phyloP scores from a whole-genome alignment of 2,329 filamentous ascomycete genomes.

The Aspergillus fumigatus region DNA sequence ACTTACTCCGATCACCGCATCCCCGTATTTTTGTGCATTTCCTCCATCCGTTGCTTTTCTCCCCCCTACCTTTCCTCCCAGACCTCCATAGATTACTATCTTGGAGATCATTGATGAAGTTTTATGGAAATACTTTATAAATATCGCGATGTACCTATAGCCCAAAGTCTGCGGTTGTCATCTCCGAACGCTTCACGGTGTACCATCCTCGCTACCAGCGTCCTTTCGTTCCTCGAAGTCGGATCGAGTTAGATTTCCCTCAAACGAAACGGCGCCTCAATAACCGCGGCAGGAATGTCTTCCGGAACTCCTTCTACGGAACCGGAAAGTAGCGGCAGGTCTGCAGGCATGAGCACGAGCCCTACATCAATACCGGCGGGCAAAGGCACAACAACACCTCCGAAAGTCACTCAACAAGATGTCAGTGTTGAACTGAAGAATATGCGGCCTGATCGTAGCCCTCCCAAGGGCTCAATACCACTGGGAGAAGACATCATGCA shows the following conservation, averaged over 20 bases:
- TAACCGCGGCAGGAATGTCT: slow-evolving; percentile 18
- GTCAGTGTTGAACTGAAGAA: slow-evolving; percentile 38
- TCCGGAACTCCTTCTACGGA: slow-evolving; percentile 23
- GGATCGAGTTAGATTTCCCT: neutral
- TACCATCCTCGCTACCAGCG: neutral
- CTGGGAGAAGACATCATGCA: slow-evolving; percentile 88
- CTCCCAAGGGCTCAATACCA: slow-evolving; percentile 33
- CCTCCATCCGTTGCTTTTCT: neutral
- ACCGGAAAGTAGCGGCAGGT: slow-evolving; percentile 19
- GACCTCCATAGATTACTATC: neutral
- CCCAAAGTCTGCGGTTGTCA: neutral
- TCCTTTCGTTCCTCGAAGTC: neutral
- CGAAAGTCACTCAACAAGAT: slow-evolving; percentile 28
- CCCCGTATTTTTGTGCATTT: neutral
- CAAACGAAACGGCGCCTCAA: neutral
- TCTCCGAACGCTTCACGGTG: neutral
- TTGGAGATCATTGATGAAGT: neutral
- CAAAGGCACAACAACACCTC: slow-evolving; percentile 29
- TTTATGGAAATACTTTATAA: neutral
- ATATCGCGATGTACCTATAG: neutral
- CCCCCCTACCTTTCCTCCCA: neutral
- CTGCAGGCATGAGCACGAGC: slow-evolving; percentile 19
- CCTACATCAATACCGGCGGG: slow-evolving; percentile 23
- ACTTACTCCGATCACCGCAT: neutral
- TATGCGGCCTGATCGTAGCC: slow-evolving; percentile 26